Conservation (phyloP, 176 grass and related monocot genomes). For the Aegilops longissima region DNA sequence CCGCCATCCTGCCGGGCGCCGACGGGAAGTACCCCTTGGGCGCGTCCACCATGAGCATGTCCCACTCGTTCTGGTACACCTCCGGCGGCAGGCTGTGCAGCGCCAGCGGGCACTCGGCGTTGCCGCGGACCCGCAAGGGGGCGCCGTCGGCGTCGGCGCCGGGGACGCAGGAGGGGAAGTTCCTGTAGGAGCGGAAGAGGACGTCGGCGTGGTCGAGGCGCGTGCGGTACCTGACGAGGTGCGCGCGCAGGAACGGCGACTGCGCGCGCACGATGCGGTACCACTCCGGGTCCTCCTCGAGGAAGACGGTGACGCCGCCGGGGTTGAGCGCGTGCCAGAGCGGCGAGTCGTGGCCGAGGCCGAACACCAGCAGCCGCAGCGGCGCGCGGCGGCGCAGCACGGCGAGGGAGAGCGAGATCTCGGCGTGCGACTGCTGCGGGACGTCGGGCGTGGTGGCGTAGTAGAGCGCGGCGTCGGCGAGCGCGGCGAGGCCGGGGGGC, state of each 20-base stretch:
- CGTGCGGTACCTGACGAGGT: slow-evolving; percentile 46
- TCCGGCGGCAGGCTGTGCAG: slow-evolving; percentile 3
- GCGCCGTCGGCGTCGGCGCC: neutral
- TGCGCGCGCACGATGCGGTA: slow-evolving; percentile 10
- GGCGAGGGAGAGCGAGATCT: slow-evolving; percentile 37
- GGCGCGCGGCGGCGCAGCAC: neutral
- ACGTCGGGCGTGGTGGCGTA: neutral
- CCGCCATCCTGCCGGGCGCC: slow-evolving; percentile 76
- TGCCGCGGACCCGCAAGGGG: neutral
- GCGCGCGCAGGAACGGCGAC: slow-evolving; percentile 43
- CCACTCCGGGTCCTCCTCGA: slow-evolving; percentile 56
- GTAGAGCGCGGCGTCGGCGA: slow-evolving; percentile 19
- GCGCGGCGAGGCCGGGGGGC: neutral
- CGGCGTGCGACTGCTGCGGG: slow-evolving; percentile 44
- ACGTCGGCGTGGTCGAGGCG: slow-evolving; percentile 38
- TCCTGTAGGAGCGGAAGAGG: slow-evolving; percentile 23
- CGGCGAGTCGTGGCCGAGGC: neutral
- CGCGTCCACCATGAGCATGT: slow-evolving; percentile 32
- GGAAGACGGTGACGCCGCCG: slow-evolving; percentile 41
- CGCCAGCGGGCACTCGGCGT: slow-evolving; percentile 52
- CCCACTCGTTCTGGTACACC: slow-evolving; percentile 5
- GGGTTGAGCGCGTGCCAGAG: neutral
- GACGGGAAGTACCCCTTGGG: slow-evolving; percentile 61
- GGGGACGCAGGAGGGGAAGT: slow-evolving; percentile 10
- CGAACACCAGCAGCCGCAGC: neutral